Percentiles rank a stretch among this genome's conserved stretches.
Evolutionary conservation across 2,329 filamentous ascomycete species (phyloP).

Genomic region (Fusarium nanum): DNA sequence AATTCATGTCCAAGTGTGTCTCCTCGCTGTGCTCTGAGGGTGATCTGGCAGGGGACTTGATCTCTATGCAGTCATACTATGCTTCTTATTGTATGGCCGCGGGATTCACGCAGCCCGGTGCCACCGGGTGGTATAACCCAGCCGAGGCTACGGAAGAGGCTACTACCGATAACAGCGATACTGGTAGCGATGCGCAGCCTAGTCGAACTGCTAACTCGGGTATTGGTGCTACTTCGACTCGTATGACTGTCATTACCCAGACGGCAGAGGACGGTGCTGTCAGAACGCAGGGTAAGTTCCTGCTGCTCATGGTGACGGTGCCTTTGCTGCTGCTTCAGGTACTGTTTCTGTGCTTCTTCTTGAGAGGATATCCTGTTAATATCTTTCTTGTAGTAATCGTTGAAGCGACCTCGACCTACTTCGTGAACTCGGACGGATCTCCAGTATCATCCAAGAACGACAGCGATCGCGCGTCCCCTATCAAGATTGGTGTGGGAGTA

Average conservation of each 20-base stretch:
- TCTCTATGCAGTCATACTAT: slow-evolving; percentile 44
- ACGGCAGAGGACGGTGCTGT: slow-evolving; percentile 42
- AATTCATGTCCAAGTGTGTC: slow-evolving; percentile 40
- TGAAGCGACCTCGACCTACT: slow-evolving; percentile 42
- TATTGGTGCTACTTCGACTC: slow-evolving; percentile 36
- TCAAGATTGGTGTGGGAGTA: slow-evolving; percentile 42
- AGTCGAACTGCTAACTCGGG: slow-evolving; percentile 39
- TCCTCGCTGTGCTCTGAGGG: slow-evolving; percentile 36
- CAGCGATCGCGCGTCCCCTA: background rate
- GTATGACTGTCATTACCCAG: slow-evolving; percentile 43
- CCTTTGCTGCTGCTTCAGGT: slow-evolving; percentile 47
- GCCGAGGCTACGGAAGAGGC: slow-evolving; percentile 34
- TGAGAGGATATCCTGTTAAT: no score
- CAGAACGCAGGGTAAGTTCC: slow-evolving; percentile 46
- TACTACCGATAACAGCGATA: background rate
- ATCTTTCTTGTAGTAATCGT: slow-evolving; percentile 34
- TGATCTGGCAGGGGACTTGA: slow-evolving; percentile 40
- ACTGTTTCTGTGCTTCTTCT: slow-evolving; percentile 39
- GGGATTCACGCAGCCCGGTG: slow-evolving; percentile 43
- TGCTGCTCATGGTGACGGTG: slow-evolving; percentile 44
- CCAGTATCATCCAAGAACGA: slow-evolving; percentile 24
- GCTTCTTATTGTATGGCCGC: slow-evolving; percentile 46
- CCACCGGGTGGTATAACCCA: slow-evolving; percentile 42
- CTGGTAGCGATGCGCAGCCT: slow-evolving; percentile 23
- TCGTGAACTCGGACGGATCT: slow-evolving; percentile 40